Evolutionary conservation across 441 rosid species (phyloP), one percentile per base, ranked within the genome.

Genomic region (Corymbia citriodora): DNA sequence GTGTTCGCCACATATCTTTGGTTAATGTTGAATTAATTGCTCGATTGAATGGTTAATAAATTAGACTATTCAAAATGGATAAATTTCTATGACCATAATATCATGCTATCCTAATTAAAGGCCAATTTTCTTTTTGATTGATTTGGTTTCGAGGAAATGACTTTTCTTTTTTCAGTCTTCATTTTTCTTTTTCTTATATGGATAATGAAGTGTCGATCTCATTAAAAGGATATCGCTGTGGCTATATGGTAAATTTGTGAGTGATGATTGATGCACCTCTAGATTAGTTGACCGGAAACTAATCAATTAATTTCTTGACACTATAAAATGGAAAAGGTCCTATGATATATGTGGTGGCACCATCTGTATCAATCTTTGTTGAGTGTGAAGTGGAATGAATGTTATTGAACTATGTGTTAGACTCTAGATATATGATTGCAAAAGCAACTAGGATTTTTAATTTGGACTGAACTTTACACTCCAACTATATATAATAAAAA

Each of bases 101-200:
- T 0, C 27, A 57, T 0, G 23, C 27, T 21, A 0, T 55, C 61
- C 27, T 10, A 52, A 52, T 55, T 55, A 55, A 55, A 55, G 27
- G 61, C 23, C 25, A 59, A 57, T 10, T 57, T 57, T 29, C 19
- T 65, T 2, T 0, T n/a, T 15, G 18, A 63, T 63, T 29, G 16
- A 63, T 63, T 63, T 63, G 0, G 36, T 33, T n/a, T 1, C 4
- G 9, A 2, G 9, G 36, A 65, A 65, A 29, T n/a, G 36, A 0
- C 0, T 65, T 13, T 18, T 14, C 3, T 7, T 65, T 65, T 4
- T 65, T n/a, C 40, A 14, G 19, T 15, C 10, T 15, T n/a, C 4
- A 14, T 65, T 68, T 68, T 13, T n/a, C 12, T 8, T 68, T n/a
- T 65, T 65, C 72, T 15, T 65, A 65, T 65, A n/a, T 65, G 0